These are phyloP conservation scores for Pythium phragmiticola DNA, from an alignment of 352 stramenopile genomes.

Conservation along the genomic window DNA sequence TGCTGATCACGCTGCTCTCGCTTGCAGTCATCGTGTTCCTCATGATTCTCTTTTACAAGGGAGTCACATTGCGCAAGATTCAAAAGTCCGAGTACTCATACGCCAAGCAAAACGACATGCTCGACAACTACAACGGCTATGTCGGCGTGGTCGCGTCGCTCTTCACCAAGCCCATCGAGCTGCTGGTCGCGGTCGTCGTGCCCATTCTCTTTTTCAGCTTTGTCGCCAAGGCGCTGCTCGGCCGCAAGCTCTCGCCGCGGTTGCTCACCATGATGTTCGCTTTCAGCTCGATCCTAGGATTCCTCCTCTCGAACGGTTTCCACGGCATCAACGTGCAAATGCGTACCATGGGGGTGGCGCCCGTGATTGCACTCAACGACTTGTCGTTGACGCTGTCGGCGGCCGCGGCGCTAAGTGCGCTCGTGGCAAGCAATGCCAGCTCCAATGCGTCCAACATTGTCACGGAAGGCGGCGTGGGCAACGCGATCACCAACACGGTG, in stretches of 20 bases:
- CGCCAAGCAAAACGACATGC: constrained; percentile 19
- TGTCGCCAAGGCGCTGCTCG: constrained; percentile 5
- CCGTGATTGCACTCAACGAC: constrained; percentile 10
- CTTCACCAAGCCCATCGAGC: constrained; percentile 23
- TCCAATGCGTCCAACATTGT: constrained; percentile 19
- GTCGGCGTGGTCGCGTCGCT: constrained; percentile 23
- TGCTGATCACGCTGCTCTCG: constrained; percentile 18
- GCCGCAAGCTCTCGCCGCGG: constrained; percentile 5
- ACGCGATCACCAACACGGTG: constrained; percentile 23
- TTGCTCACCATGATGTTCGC: constrained; percentile 12
- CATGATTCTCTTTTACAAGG: constrained; percentile 23
- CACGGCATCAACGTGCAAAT: constrained; percentile 33
- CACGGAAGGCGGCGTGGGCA: constrained; percentile 3
- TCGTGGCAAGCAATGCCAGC: constrained; percentile 6
- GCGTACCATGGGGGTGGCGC: background rate
- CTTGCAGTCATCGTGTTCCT: constrained; percentile 18
- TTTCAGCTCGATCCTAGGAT: constrained; percentile 10
- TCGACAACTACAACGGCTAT: constrained; percentile 30
- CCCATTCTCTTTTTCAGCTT: constrained; percentile 18
- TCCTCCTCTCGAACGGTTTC: constrained; percentile 28
- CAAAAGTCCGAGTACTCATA: constrained; percentile 8
- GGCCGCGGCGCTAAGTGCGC: constrained; percentile 1
- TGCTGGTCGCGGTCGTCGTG: constrained; percentile 22
- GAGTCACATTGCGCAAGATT: constrained; percentile 21
- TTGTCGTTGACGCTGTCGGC: constrained; percentile 6